Evolutionary conservation across 768 basidiomycete species (phyloP), one percentile per base, ranked within the genome.

Genomic region (Dioszegia crocea): DNA sequence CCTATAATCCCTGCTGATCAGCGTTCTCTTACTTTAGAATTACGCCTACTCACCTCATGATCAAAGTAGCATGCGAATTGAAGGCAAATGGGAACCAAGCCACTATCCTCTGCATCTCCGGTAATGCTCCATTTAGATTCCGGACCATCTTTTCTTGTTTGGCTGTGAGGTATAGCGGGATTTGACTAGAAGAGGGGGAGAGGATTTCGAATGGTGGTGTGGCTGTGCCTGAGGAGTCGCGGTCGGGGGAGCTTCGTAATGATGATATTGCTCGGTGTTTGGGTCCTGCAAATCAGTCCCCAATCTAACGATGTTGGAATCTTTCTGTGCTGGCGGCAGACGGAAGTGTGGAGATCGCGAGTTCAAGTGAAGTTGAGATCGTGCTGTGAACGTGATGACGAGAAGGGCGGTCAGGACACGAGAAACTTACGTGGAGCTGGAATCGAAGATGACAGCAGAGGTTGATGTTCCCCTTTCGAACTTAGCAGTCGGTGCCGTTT

Each of bases 1-100:
- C 14, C 50, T 55, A 3, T 55, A 59, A 44, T 71, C 71, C 16
- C 73, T 75, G 24, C 36, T 21, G 50, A 21, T n/a, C 46, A 33
- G 19, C 14, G 23, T 27, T 48, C 47, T 17, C 47, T 19, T 23
- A 30, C 21, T 26, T 24, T 21, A n/a, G n/a, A n/a, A n/a, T n/a
- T n/a, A n/a, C n/a, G n/a, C n/a, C n/a, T n/a, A 21, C 73, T 63
- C 54, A 75, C 73, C 73, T 49, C 31, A 69, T 67, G 19, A 71
- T 61, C 5, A 76, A 41, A 55, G 62, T 63, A 11, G 67, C 73
- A 62, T 76, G 75, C 24, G 64, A 50, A 44, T 76, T 76, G 38
- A 61, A 67, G 5, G 63, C 73, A 60, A 62, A 67, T 0, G 72
- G 75, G 49, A 74, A 73, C 73, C 73, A 76, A n/a, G 67, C 60